A percentile compares a stretch with the other conserved stretches of the same genome.
phyloP scores from a whole-genome alignment of 2,329 filamentous ascomycete species.

The Hypocreales sp. region DNA sequence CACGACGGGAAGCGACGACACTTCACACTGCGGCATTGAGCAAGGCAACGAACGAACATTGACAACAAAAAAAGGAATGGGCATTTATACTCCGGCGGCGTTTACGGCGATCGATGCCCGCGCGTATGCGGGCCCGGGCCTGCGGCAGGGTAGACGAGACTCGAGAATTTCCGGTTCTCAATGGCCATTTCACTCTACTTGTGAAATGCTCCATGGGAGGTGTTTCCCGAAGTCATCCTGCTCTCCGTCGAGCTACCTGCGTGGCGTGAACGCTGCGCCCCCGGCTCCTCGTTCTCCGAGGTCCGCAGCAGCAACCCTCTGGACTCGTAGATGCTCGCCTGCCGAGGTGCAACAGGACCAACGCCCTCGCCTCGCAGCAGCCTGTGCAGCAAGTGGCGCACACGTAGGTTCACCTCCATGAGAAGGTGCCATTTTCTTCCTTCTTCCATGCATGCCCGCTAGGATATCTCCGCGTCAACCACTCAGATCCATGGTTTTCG shows the following conservation, averaged over 20 bases:
- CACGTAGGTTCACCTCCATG: too few species aligned
- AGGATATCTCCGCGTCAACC: constrained; percentile 81
- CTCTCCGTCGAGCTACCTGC: constrained; percentile 2
- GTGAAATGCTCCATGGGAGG: constrained; percentile 68
- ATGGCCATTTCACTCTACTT: constrained; percentile 57
- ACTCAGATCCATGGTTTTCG: constrained; percentile 53
- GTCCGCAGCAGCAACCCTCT: too few species aligned
- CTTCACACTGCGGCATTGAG: too few species aligned
- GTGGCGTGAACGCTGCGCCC: too few species aligned
- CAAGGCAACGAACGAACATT: constrained; percentile 8
- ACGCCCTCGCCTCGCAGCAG: too few species aligned
- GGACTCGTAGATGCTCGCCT: too few species aligned
- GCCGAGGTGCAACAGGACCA: too few species aligned
- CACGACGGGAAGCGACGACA: too few species aligned
- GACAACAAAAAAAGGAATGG: constrained; percentile 13
- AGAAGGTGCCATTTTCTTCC: too few species aligned
- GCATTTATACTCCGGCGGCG: constrained; percentile 24
- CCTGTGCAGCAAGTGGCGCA: too few species aligned
- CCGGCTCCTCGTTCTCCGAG: constrained; percentile 1
- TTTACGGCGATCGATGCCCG: constrained; percentile 17
- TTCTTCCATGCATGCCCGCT: too few species aligned
- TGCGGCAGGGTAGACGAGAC: constrained; percentile 25
- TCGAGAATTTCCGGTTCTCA: constrained; percentile 36
- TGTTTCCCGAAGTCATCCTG: constrained; percentile 47
- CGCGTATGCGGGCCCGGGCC: constrained; percentile 14